A percentile compares a stretch with the other conserved stretches of the same genome.
These are phyloP conservation scores for Entonaema liquescens DNA, from an alignment of 495 filamentous ascomycete genomes.

Conservation along the genomic window DNA sequence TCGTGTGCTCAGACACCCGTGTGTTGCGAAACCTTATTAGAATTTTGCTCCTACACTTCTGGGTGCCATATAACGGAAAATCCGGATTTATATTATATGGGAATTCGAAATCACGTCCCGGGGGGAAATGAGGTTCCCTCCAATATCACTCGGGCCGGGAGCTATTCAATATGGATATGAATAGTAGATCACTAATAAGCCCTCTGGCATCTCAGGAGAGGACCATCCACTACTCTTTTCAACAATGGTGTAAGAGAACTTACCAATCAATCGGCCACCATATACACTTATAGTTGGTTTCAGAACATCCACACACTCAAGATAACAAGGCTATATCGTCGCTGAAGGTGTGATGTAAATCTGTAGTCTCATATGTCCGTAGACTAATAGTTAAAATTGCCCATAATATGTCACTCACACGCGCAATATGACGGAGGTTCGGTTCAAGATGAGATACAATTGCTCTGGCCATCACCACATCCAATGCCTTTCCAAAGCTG, in stretches of 20 bases:
- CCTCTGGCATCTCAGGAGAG: background rate
- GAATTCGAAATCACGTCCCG: too few species aligned
- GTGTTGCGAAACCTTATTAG: background rate
- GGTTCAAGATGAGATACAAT: background rate
- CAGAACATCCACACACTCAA: constrained; percentile 11
- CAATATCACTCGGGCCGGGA: background rate
- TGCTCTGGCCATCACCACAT: background rate
- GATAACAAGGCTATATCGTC: background rate
- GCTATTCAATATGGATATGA: background rate
- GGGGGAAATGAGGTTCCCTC: background rate
- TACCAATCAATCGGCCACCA: background rate
- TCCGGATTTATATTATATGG: too few species aligned
- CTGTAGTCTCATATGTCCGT: background rate
- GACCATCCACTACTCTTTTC: background rate
- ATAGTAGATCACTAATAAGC: background rate
- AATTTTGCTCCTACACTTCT: background rate
- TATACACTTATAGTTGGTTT: constrained; percentile 23
- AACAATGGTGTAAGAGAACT: background rate
- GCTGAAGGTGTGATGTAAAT: constrained; percentile 1
- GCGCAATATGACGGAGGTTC: background rate
- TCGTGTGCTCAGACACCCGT: background rate
- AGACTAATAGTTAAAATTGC: background rate
- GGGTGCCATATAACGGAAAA: background rate
- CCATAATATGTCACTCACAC: constrained; percentile 4
- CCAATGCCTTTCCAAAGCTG: background rate